These are phyloP conservation scores for Tricharina praecox DNA, from an alignment of 495 filamentous ascomycete genomes.

Conservation along the genomic window DNA sequence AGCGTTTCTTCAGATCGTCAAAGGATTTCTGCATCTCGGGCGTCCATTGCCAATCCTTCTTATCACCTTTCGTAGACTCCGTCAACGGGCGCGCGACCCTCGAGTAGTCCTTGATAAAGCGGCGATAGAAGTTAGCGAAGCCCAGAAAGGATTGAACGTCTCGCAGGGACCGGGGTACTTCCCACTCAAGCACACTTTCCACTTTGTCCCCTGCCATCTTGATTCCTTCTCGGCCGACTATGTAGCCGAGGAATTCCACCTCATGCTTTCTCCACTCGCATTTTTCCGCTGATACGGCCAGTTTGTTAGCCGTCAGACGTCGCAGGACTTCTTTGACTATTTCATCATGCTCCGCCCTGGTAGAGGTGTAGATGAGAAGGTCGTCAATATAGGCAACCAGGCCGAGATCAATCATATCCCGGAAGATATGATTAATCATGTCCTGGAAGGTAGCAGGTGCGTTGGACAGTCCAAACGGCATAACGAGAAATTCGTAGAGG, in stretches of 20 bases:
- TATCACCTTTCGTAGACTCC: background rate
- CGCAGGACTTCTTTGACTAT: constrained; percentile 15
- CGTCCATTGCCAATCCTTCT: background rate
- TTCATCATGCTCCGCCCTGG: constrained; percentile 8
- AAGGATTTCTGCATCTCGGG: background rate
- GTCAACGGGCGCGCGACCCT: background rate
- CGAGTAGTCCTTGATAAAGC: constrained; percentile 3
- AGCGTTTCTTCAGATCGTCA: background rate
- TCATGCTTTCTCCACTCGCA: constrained; percentile 5
- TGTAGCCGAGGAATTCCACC: constrained; percentile 10
- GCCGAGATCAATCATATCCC: constrained; percentile 8
- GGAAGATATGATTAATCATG: constrained; percentile 9
- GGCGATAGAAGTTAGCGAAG: constrained; percentile 15
- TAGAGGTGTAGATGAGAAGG: constrained; percentile 26
- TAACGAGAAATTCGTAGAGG: constrained; percentile 25
- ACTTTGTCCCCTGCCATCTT: constrained; percentile 23
- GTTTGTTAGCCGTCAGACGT: background rate
- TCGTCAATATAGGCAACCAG: constrained; percentile 28
- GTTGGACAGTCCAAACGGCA: constrained; percentile 6
- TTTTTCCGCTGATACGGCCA: constrained; percentile 6
- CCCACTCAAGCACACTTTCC: constrained; percentile 18
- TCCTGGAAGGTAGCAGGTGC: constrained; percentile 5
- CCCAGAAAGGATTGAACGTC: constrained; percentile 16
- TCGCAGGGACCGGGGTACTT: background rate
- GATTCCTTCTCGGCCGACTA: constrained; percentile 10